Conservation (phyloP, 352 stramenopile genomes). For the Phytophthora hibernalis region DNA sequence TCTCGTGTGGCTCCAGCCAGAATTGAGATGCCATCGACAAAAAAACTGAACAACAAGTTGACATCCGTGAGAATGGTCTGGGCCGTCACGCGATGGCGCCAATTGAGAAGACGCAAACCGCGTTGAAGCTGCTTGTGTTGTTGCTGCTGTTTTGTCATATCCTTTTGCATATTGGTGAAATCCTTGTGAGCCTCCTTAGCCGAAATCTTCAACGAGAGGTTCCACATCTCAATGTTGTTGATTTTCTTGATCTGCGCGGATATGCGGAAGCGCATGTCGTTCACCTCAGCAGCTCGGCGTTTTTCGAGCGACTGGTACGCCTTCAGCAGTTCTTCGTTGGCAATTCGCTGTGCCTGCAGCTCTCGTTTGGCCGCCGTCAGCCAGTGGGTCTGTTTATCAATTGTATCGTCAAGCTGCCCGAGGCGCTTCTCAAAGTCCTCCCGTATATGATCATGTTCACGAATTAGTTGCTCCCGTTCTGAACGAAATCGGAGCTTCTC, state of each 20-base stretch:
- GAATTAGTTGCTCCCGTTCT: constrained; percentile 55
- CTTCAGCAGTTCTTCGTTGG: constrained; percentile 74
- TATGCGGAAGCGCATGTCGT: constrained; percentile 84
- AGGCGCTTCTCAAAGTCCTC: constrained; percentile 52
- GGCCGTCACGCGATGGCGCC: constrained; percentile 70
- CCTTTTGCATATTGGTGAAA: constrained; percentile 53
- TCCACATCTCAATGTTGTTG: constrained; percentile 86
- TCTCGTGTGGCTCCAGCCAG: constrained; percentile 54
- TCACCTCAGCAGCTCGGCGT: constrained; percentile 72
- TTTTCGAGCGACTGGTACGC: constrained; percentile 74
- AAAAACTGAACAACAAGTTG: constrained; percentile 72
- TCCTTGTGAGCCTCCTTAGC: constrained; percentile 65
- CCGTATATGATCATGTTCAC: constrained; percentile 47
- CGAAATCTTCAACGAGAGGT: constrained; percentile 75
- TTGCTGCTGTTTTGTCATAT: constrained; percentile 46
- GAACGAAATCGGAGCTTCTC: constrained; percentile 40
- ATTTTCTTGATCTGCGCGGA: constrained; percentile 71
- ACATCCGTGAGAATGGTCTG: constrained; percentile 76
- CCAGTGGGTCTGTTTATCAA: constrained; percentile 69
- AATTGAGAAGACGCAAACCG: constrained; percentile 67
- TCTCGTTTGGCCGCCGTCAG: constrained; percentile 73
- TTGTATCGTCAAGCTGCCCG: constrained; percentile 35
- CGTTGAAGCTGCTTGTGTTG: constrained; percentile 77
- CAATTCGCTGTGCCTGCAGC: constrained; percentile 66
- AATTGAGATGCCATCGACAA: constrained; percentile 63